Percentiles rank a stretch among this genome's conserved stretches.
These are phyloP conservation scores for Rhizophora apiculata DNA, from an alignment of 345 rosid genomes.

Conservation along the genomic window DNA sequence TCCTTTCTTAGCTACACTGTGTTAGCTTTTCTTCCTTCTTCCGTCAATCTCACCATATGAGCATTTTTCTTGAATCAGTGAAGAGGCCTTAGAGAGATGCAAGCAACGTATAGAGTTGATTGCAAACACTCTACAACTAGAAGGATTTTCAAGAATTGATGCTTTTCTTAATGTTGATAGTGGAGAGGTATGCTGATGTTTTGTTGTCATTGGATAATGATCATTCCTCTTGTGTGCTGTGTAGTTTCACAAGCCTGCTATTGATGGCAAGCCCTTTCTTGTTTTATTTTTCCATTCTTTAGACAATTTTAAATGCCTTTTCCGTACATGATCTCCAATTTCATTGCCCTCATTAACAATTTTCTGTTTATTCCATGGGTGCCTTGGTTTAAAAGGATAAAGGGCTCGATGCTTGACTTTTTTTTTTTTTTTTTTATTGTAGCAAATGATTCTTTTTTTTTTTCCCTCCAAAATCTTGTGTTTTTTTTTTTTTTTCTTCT, in stretches of 20 bases:
- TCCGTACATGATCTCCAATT: too few relatives aligned
- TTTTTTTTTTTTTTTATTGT: too few relatives aligned
- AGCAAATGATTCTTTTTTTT: too few relatives aligned
- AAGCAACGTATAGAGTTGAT: slow-evolving; percentile 69
- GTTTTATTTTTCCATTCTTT: too few relatives aligned
- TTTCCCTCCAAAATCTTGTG: neutral
- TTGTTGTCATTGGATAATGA: neutral
- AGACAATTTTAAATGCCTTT: too few relatives aligned
- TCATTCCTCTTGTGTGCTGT: neutral
- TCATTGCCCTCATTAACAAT: too few relatives aligned
- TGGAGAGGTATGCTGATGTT: slow-evolving; percentile 65
- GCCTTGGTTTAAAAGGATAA: too few relatives aligned
- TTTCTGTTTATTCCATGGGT: too few relatives aligned
- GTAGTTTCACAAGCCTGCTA: too few relatives aligned
- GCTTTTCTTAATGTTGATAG: slow-evolving; percentile 83
- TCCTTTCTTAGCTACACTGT: neutral
- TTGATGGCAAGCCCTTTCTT: too few relatives aligned
- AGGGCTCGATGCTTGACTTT: too few relatives aligned
- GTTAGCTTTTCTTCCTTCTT: neutral
- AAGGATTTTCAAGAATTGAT: slow-evolving; percentile 91
- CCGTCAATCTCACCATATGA: slow-evolving; percentile 5
- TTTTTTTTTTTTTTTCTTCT: neutral
- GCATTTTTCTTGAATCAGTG: slow-evolving; percentile 39
- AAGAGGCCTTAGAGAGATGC: slow-evolving; percentile 61
- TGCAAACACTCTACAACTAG: slow-evolving; percentile 65